phyloP scores from a whole-genome alignment of 192 early-diverging fungal genomes.

The Funneliformis geosporum region DNA sequence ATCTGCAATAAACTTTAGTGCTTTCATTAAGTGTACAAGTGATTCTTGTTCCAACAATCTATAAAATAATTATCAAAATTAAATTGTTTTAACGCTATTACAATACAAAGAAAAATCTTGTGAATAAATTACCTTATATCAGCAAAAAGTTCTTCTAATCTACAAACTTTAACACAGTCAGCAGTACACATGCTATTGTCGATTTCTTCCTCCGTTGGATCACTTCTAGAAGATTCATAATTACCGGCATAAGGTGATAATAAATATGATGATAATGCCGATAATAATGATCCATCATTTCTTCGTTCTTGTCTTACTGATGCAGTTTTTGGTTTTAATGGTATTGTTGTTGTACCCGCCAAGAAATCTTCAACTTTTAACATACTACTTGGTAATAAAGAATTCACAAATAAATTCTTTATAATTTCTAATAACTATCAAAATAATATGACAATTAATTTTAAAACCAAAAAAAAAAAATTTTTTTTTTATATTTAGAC shows the following conservation, averaged over 20 bases:
- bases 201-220: slow-evolving; percentile 72
- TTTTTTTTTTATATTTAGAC: too few relatives aligned
- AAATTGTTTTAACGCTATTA: not conserved
- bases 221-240: slow-evolving; percentile 56
- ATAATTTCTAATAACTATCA: slow-evolving; percentile 69
- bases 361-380: slow-evolving; percentile 76
- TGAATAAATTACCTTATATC: slow-evolving; percentile 59
- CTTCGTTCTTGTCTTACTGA: slow-evolving; percentile 43
- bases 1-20: slow-evolving; percentile 56
- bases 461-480: not conserved
- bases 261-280: slow-evolving; percentile 75
- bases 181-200: slow-evolving; percentile 63
- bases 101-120: not conserved
- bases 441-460: not conserved
- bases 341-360: slow-evolving; percentile 64
- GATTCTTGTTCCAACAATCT: slow-evolving; percentile 70
- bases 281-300: slow-evolving; percentile 70
- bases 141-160: slow-evolving; percentile 69
- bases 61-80: not conserved
- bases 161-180: slow-evolving; percentile 70
- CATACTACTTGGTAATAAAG: slow-evolving; percentile 66
- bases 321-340: slow-evolving; percentile 53
- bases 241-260: slow-evolving; percentile 60
- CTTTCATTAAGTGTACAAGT: slow-evolving; percentile 58
- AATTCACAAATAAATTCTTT: slow-evolving; percentile 79